Percentiles rank a stretch among this genome's conserved stretches.
Conservation (phyloP, 2,329 filamentous ascomycete species). For the Apiospora rasikravindrae region DNA sequence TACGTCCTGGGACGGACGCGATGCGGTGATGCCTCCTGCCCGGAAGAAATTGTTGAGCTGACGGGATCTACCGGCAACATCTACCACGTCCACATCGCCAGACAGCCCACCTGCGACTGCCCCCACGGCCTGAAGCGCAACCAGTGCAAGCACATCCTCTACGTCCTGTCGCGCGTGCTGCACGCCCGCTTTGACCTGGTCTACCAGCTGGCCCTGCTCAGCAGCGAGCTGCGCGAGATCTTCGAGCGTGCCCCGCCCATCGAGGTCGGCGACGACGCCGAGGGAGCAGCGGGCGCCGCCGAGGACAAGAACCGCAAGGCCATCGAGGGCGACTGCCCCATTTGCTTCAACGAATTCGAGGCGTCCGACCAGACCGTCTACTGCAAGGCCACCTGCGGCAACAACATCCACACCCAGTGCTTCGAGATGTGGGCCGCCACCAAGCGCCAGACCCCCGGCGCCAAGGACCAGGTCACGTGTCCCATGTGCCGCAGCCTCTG, state of each 20-base stretch:
- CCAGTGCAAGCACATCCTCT: conserved; percentile 71
- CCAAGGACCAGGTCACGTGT: conserved; percentile 54
- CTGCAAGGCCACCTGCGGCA: conserved; percentile 57
- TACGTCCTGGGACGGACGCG: conserved; percentile 51
- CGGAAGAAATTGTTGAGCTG: conserved; percentile 60
- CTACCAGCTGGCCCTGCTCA: conserved; percentile 67
- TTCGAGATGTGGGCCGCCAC: conserved; percentile 60
- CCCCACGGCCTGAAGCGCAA: conserved; percentile 58
- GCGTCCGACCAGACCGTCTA: conserved; percentile 49
- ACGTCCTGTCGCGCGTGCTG: conserved; percentile 65
- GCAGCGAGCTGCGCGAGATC: conserved; percentile 63
- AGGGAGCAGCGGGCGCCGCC: not conserved
- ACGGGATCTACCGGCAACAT: conserved; percentile 71
- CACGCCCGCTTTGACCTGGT: conserved; percentile 59
- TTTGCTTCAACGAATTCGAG: conserved; percentile 55
- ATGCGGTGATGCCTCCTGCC: conserved; percentile 42
- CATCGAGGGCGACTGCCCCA: conserved; percentile 60
- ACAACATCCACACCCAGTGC: conserved; percentile 60
- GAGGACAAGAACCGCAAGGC: conserved; percentile 51
- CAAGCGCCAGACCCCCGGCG: conserved; percentile 42
- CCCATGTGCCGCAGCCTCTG: conserved; percentile 66
- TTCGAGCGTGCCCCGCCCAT: conserved; percentile 60
- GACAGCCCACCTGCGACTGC: conserved; percentile 60
- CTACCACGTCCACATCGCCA: conserved; percentile 61
- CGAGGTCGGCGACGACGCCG: conserved; percentile 38